Evolutionary conservation across 768 basidiomycete species (phyloP).

Genomic region (Ephemerocybe angulata): DNA sequence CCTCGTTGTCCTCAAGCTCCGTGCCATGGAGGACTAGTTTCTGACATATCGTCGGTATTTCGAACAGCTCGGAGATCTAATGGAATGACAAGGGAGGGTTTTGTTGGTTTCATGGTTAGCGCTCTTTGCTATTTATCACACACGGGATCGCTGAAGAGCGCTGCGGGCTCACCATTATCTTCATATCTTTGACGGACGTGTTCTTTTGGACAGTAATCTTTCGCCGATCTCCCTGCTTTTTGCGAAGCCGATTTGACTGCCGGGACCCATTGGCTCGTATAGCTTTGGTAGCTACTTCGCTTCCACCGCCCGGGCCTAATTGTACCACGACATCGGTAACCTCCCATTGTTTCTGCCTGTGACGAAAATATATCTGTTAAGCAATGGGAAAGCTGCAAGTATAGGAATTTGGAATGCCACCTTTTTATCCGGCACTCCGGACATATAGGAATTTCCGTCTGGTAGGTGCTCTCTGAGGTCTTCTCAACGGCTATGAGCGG

Average conservation of each 20-base stretch:
- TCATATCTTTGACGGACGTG: constrained; percentile 76
- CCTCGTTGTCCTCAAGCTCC: constrained; percentile 64
- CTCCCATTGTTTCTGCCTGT: constrained; percentile 55
- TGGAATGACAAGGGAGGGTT: neutral
- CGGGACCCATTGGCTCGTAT: constrained; percentile 26
- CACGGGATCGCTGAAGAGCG: too few species aligned
- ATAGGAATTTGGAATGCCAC: constrained; percentile 27
- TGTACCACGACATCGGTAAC: constrained; percentile 62
- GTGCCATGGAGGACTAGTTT: constrained; percentile 57
- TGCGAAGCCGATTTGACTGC: constrained; percentile 70
- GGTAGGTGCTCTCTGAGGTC: constrained; percentile 33
- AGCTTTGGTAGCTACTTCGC: constrained; percentile 29
- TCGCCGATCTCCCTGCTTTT: constrained; percentile 46
- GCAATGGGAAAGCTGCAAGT: neutral
- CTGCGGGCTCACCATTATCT: constrained; percentile 66
- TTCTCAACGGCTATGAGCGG: constrained; percentile 42
- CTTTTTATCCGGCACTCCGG: constrained; percentile 55
- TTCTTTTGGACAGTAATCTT: constrained; percentile 56
- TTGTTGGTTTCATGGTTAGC: neutral
- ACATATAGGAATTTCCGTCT: constrained; percentile 54
- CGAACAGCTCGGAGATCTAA: constrained; percentile 59
- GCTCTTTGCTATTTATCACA: too few species aligned
- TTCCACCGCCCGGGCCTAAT: neutral
- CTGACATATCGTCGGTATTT: constrained; percentile 75
- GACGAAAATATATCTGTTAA: neutral